Conservation (phyloP, 805 yeast genomes). For the Starmerella apis region DNA sequence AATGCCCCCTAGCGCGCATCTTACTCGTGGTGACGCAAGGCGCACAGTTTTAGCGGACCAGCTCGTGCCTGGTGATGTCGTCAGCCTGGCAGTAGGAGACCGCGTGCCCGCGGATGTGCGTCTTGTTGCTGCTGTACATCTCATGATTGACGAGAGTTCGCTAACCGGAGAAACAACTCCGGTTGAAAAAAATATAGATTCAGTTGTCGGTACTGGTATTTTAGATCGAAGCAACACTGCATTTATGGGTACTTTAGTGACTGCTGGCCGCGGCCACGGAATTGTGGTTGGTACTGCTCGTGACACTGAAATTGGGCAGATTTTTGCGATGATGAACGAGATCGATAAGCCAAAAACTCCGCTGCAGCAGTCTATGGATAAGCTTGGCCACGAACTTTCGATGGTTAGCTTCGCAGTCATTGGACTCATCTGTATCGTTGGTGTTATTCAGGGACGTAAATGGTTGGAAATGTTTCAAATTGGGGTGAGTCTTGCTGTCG, state of each 20-base stretch:
- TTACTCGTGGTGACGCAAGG: constrained; percentile 69
- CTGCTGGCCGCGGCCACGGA: constrained; percentile 93
- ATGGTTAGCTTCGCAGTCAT: constrained; percentile 74
- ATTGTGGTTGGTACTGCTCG: constrained; percentile 83
- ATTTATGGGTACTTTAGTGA: constrained; percentile 93
- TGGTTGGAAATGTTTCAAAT: constrained; percentile 98
- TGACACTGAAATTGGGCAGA: constrained; percentile 87
- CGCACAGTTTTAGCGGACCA: constrained; percentile 75
- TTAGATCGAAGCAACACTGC: constrained; percentile 65
- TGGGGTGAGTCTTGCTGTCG: constrained; percentile 94
- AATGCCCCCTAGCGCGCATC: constrained; percentile 94
- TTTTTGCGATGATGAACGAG: constrained; percentile 87
- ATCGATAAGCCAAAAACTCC: constrained; percentile 98
- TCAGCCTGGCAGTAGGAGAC: constrained; percentile 84
- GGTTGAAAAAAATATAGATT: constrained; percentile 51
- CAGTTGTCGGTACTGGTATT: constrained; percentile 31
- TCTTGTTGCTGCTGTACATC: constrained; percentile 63
- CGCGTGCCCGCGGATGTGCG: constrained; percentile 93
- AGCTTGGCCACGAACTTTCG: constrained; percentile 83
- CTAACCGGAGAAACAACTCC: constrained; percentile 94
- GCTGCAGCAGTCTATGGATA: constrained; percentile 88
- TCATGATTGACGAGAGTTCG: constrained; percentile 84
- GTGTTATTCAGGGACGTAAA: constrained; percentile 80
- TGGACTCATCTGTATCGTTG: constrained; percentile 83
- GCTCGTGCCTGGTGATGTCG: constrained; percentile 93